These are phyloP conservation scores for Luzula sylvatica DNA, from an alignment of 176 grass and related monocot genomes.

Conservation along the genomic window DNA sequence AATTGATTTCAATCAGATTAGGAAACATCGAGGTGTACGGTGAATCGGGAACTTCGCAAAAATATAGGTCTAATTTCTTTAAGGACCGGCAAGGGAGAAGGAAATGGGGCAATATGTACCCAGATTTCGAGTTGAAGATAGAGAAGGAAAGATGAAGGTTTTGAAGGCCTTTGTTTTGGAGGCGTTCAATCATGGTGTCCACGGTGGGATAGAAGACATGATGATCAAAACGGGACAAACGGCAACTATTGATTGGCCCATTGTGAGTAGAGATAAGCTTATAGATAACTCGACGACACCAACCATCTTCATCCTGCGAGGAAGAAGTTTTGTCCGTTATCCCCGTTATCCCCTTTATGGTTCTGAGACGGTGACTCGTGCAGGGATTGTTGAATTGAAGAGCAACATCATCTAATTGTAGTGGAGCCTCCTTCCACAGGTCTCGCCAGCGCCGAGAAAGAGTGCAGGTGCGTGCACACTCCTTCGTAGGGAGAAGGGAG, in stretches of 20 bases:
- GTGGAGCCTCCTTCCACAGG: background rate
- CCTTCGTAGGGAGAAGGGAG: background rate
- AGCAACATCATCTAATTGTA: too few relatives aligned
- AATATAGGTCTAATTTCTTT: background rate
- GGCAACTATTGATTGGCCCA: background rate
- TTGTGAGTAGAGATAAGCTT: background rate
- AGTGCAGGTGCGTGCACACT: background rate
- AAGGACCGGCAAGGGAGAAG: background rate
- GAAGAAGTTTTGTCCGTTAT: too few relatives aligned
- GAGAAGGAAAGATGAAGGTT: background rate
- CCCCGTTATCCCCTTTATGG: too few relatives aligned
- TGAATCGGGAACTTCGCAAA: background rate
- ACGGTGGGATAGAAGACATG: background rate
- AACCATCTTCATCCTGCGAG: background rate
- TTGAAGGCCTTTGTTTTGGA: background rate
- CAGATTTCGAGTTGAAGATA: background rate
- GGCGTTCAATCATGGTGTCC: background rate
- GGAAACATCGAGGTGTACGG: background rate
- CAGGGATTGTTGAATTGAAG: too few relatives aligned
- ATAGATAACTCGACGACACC: background rate
- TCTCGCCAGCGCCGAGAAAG: background rate
- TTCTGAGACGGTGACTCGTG: too few relatives aligned
- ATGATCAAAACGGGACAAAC: background rate
- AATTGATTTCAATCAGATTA: background rate
- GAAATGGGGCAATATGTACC: background rate